Conservation (phyloP, 352 stramenopile genomes). For the Pythium phragmiticola region DNA sequence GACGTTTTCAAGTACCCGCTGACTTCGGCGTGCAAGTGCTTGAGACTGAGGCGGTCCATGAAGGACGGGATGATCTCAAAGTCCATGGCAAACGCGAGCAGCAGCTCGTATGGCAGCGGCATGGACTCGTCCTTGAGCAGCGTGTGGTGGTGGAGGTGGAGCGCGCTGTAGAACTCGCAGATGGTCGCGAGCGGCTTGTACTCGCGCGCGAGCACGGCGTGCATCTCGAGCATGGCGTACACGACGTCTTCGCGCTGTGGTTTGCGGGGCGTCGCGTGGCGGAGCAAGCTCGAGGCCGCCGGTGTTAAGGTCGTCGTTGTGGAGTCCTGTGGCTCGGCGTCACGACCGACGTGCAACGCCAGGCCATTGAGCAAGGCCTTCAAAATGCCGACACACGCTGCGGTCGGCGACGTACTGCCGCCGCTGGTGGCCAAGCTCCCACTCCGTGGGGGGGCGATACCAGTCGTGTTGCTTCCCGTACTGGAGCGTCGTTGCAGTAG, state of each 20-base stretch:
- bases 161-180: constrained; percentile 71
- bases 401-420: constrained; percentile 28
- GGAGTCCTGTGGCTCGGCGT: constrained; percentile 18
- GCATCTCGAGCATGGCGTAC: constrained; percentile 81
- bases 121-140: constrained; percentile 44
- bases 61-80: constrained; percentile 82
- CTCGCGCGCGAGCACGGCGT: constrained; percentile 54
- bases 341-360: constrained; percentile 42
- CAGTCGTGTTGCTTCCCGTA: neutral
- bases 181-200: constrained; percentile 67
- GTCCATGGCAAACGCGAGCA: constrained; percentile 75
- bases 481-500: constrained; percentile 15
- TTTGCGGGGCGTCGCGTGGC: constrained; percentile 17
- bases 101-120: constrained; percentile 56
- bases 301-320: neutral
- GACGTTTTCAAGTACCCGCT: constrained; percentile 61
- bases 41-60: constrained; percentile 77
- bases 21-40: constrained; percentile 64
- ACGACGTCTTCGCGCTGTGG: constrained; percentile 57
- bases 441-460: constrained; percentile 2
- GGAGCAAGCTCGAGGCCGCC: neutral
- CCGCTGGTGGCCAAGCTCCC: constrained; percentile 10
- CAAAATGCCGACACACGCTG: constrained; percentile 32
- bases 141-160: constrained; percentile 31
- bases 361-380: constrained; percentile 50